Conservation (phyloP, 148 eudicot genomes). For the Amaranthus cruentus region DNA sequence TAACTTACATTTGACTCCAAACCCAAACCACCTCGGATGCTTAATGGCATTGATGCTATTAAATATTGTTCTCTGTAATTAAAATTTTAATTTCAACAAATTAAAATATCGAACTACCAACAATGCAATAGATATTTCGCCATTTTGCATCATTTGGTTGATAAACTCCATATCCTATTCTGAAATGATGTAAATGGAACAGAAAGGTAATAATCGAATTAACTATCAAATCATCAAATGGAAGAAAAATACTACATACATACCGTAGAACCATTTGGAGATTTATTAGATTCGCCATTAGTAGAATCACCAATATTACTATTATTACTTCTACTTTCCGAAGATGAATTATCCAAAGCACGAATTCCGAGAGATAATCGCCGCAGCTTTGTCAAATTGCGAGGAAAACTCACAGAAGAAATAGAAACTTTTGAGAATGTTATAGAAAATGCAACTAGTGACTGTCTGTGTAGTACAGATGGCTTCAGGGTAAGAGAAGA, state of each 20-base stretch:
- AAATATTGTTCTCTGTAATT: too few species aligned
- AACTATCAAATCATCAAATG: too few species aligned
- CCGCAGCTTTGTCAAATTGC: slow-evolving; percentile 1
- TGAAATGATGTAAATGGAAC: too few species aligned
- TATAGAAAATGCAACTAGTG: slow-evolving; percentile 12
- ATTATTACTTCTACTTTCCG: slow-evolving; percentile 17
- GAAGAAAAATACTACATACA: not conserved
- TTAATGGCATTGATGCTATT: too few species aligned
- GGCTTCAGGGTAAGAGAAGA: slow-evolving; percentile 22
- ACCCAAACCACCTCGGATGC: too few species aligned
- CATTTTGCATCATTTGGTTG: too few species aligned
- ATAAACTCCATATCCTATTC: too few species aligned
- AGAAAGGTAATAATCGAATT: too few species aligned
- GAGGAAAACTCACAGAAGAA: slow-evolving; percentile 23
- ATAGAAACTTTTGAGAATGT: not conserved
- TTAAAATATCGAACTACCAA: too few species aligned
- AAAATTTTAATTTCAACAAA: too few species aligned
- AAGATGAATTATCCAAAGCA: slow-evolving; percentile 30
- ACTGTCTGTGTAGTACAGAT: slow-evolving; percentile 7
- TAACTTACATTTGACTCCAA: too few species aligned
- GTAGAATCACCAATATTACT: slow-evolving; percentile 1
- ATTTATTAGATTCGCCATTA: slow-evolving; percentile 13
- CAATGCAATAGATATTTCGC: too few species aligned
- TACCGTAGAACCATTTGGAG: slow-evolving; percentile 27
- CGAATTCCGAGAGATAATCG: slow-evolving; percentile 23